Conservation (phyloP, 306 rosid genomes). For the Quercus alba region DNA sequence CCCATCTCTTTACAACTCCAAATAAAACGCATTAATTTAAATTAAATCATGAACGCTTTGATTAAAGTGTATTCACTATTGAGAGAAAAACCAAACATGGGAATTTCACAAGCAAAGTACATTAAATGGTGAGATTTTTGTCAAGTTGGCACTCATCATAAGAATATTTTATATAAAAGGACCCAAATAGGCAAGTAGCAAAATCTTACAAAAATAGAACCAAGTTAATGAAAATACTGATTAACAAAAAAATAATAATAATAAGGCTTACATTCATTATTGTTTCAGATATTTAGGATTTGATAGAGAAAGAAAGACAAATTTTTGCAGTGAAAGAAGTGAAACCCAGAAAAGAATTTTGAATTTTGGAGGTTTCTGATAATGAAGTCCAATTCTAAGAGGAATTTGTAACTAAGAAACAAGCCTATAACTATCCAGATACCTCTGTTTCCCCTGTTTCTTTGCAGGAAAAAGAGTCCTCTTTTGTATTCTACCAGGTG, state of each 20-base stretch:
- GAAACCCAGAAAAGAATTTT: constrained; percentile 18
- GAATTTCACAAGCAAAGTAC: background rate
- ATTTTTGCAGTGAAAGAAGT: background rate
- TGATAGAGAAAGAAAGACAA: background rate
- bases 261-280: background rate
- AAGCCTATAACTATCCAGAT: background rate
- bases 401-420: constrained; percentile 9
- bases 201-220: background rate
- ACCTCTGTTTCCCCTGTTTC: constrained; percentile 21
- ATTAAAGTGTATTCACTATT: background rate
- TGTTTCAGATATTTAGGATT: background rate
- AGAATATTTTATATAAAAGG: background rate
- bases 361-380: constrained; percentile 7
- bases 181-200: background rate
- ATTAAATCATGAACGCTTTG: background rate
- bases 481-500: constrained; percentile 6
- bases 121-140: background rate
- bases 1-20: constrained; percentile 14
- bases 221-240: background rate
- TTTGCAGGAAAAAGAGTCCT: background rate
- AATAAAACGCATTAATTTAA: constrained; percentile 6
- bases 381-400: background rate
- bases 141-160: constrained; percentile 14
- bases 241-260: background rate
- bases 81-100: background rate